Evolutionary conservation across 2,329 filamentous ascomycete genomes (phyloP), one percentile per base, ranked within the genome.

Genomic region (Xylaria sp.): DNA sequence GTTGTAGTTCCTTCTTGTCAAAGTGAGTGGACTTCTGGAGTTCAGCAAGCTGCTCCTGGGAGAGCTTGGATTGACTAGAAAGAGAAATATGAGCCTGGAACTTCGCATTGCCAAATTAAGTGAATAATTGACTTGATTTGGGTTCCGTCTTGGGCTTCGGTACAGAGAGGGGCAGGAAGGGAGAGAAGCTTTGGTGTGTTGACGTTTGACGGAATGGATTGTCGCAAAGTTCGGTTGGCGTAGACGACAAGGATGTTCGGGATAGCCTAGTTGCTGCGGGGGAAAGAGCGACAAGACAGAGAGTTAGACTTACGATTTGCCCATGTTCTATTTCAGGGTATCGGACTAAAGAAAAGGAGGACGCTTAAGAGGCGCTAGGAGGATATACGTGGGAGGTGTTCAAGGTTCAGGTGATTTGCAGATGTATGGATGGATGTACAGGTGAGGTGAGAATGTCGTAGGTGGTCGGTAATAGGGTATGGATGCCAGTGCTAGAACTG

Each of bases 1-100:
- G 95, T 82, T 99, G 96, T 80, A 99, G 83, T 83, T 99, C 96
- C 86, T 98, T 98, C 91, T 98, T 98, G 83, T 99, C 96, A 79
- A 99, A 99, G 83, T 98, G 94, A 72, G 96, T 99, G 69, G 94
- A 94, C 85, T 93, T 96, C 81, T 98, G 94, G 75, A 99, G 90
- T 83, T 99, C 96, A 74, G 88, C 89, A 79, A 99, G 92, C 87
- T 99, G 94, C 82, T 97, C 92, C 81, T 96, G 93, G 68, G 94
- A 97, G 80, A 99, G 92, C 86, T 98, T 99, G 77, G 95, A 98
- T 87, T 98, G 96, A 84, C 96, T 99, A 21, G 59, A 40, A 44
- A 57, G 18, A 68, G 51, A 42, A 35, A 61, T 23, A 60, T 73
- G 37, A 74, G 66, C 44, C 54, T 3, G 60, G 21, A 13, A 64